Evolutionary conservation across 176 grass and related monocot genomes (phyloP).

Genomic region (Rhynchospora tenuis): DNA sequence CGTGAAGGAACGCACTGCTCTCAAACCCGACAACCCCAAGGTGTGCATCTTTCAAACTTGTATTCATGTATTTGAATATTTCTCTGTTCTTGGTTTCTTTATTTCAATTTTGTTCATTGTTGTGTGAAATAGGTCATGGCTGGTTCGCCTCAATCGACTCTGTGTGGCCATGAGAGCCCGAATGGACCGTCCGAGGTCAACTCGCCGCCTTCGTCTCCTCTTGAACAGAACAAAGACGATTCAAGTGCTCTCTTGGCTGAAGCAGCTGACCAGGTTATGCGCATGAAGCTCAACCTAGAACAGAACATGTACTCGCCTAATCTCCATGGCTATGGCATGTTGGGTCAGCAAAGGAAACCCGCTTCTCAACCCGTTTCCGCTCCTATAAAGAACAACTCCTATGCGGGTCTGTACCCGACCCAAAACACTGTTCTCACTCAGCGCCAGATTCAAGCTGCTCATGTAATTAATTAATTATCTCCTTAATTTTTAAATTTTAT

Average conservation of each 20-base stretch:
- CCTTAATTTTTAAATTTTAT: not conserved
- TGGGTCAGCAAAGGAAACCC: not conserved
- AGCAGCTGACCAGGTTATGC: constrained; percentile 56
- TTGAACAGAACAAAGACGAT: constrained; percentile 40
- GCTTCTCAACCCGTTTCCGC: constrained; percentile 21
- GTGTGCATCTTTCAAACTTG: not conserved
- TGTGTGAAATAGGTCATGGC: not conserved
- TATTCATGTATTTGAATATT: not conserved
- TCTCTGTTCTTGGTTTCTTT: not conserved
- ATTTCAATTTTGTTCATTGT: not conserved
- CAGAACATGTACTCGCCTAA: not conserved
- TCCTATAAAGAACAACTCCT: not conserved
- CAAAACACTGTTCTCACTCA: constrained; percentile 36
- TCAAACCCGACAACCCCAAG: not conserved
- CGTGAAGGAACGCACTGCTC: not conserved
- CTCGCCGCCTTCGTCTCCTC: constrained; percentile 68
- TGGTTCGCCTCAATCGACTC: constrained; percentile 73
- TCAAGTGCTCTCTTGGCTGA: constrained; percentile 57
- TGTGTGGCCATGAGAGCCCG: constrained; percentile 56
- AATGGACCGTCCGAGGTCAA: constrained; percentile 52
- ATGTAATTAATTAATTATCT: constrained; percentile 24
- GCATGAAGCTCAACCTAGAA: constrained; percentile 34
- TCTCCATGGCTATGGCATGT: not conserved
- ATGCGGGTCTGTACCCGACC: constrained; percentile 28
- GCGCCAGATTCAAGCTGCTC: constrained; percentile 63